phyloP scores from a whole-genome alignment of 2,329 filamentous ascomycete species.

The Ophiostoma piceae region DNA sequence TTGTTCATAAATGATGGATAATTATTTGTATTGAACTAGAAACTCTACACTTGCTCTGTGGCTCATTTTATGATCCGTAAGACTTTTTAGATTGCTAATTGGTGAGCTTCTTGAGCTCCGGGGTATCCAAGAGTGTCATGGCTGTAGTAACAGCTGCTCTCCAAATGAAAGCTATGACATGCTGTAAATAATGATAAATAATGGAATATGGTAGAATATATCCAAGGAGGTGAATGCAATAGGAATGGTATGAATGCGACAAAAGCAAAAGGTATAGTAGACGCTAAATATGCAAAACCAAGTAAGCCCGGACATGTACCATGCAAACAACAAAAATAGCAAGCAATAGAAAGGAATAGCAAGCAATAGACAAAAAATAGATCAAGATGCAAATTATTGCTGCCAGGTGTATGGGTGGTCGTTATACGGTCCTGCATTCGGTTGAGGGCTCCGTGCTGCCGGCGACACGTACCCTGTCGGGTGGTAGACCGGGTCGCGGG shows the following conservation, averaged over 20 bases:
- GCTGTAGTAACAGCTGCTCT: not conserved
- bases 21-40: too few relatives aligned
- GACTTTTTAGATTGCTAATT: not conserved
- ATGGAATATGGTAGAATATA: not conserved
- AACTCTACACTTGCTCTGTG: too few relatives aligned
- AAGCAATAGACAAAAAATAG: not conserved
- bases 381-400: not conserved
- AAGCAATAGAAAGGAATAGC: too few relatives aligned
- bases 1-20: not conserved
- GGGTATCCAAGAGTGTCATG: not conserved
- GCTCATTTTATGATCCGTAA: not conserved
- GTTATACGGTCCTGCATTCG: not conserved
- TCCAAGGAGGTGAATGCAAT: not conserved
- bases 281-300: not conserved
- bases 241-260: not conserved
- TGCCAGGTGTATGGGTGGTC: conserved; percentile 11
- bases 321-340: not conserved
- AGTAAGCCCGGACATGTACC: not conserved
- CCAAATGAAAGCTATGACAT: not conserved
- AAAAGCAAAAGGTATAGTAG: conserved; percentile 3
- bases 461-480: not conserved
- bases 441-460: not conserved
- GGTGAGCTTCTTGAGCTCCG: not conserved
- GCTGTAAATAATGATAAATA: not conserved
- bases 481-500: conserved; percentile 10